phyloP scores from a whole-genome alignment of 495 filamentous ascomycete species.

The Trichoderma orchidacearum region DNA sequence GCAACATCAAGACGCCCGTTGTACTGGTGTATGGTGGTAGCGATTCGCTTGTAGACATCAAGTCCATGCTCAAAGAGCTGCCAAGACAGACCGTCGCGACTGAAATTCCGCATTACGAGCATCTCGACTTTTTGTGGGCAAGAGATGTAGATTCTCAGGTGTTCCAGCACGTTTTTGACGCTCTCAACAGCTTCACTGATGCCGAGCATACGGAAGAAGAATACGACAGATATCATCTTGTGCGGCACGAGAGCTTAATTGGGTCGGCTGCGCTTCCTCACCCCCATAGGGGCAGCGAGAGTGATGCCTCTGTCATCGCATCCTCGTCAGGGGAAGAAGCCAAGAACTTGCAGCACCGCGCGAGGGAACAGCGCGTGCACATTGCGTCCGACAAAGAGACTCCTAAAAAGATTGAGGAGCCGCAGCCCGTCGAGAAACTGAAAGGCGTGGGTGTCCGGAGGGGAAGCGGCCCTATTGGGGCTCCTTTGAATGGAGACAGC shows the following conservation, averaged over 20 bases:
- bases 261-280: slow-evolving; percentile 5
- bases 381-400: not conserved
- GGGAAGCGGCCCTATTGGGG: slow-evolving; percentile 8
- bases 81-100: slow-evolving; percentile 72
- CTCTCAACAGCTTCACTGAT: slow-evolving; percentile 53
- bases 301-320: slow-evolving; percentile 14
- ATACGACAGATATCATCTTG: slow-evolving; percentile 30
- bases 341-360: slow-evolving; percentile 5
- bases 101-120: slow-evolving; percentile 81
- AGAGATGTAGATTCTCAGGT: slow-evolving; percentile 70
- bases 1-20: slow-evolving; percentile 92
- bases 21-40: slow-evolving; percentile 86
- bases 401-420: slow-evolving; percentile 1
- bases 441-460: slow-evolving; percentile 9
- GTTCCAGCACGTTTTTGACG: slow-evolving; percentile 80
- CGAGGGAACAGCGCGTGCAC: not conserved
- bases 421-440: slow-evolving; percentile 2
- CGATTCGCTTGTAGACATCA: slow-evolving; percentile 91
- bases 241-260: slow-evolving; percentile 19
- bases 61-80: slow-evolving; percentile 78
- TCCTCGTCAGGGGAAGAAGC: slow-evolving; percentile 3
- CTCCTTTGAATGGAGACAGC: slow-evolving; percentile 13
- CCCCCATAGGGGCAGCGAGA: slow-evolving; percentile 8
- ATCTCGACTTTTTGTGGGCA: slow-evolving; percentile 96
- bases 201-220: slow-evolving; percentile 37